phyloP scores from a whole-genome alignment of 2,329 filamentous ascomycete species.

The Fusarium sp. region DNA sequence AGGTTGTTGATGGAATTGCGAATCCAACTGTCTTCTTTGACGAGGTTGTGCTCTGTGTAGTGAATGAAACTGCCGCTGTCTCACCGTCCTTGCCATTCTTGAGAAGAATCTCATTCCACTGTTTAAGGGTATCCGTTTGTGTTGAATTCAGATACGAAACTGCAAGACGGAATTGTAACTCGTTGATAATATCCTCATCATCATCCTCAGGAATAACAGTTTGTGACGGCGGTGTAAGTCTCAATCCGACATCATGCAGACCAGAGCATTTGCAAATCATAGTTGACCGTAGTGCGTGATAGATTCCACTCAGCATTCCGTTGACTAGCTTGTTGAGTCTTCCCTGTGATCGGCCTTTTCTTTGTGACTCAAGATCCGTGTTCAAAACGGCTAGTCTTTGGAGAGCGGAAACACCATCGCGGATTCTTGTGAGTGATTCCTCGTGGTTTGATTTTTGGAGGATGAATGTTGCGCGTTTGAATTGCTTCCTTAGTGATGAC shows the following conservation, averaged over 20 bases:
- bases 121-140: fast-evolving
- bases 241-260: neutral
- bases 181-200: neutral
- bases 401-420: neutral
- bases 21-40: neutral
- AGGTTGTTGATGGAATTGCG: fast-evolving
- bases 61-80: neutral
- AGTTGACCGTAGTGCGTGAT: fast-evolving
- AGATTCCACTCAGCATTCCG: neutral
- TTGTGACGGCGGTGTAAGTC: fast-evolving
- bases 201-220: neutral
- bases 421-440: neutral
- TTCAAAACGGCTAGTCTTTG: neutral
- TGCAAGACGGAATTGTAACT: neutral
- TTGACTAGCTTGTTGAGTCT: neutral
- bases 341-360: neutral
- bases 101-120: constrained; percentile 4
- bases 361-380: neutral
- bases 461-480: neutral
- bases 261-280: neutral
- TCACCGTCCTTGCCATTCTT: fast-evolving
- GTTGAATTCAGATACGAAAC: neutral
- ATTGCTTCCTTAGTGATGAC: neutral
- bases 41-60: fast-evolving
- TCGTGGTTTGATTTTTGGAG: neutral